Evolutionary conservation across 1,139 yeast species (phyloP), one percentile per base, ranked within the genome.

Genomic region (Saccharomycopsis hybrid): DNA sequence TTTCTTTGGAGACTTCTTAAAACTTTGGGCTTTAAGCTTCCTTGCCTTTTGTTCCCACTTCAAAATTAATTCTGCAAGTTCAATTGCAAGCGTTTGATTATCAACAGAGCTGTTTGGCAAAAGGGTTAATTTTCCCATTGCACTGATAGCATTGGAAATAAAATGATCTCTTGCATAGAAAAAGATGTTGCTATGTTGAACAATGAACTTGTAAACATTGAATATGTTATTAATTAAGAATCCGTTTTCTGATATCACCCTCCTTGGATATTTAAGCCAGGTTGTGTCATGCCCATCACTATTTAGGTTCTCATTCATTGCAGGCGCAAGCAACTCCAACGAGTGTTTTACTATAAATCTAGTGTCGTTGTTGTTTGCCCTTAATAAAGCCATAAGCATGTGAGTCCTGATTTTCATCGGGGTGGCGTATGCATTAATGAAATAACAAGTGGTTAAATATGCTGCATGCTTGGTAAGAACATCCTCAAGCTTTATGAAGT

Each of bases 251-350:
- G 94, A 82, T 30, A 94, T 72, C 2, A 90, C 95, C 51, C 97
- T 75, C 56, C 97, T 80, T 1, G 97, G 96, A 94, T 96, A 89
- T 59, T 87, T 90, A 52, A 94, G 78, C 98, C 98, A 94, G 47
- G 83, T 77, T 11, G 85, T 80, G 0, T 81, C 71, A 0, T 83
- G 71, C 0, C 78, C 86, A 2, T 70, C 71, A 37, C 73, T 72
- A 1, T 72, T 72, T 66, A 86, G 77, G 50, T 96, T 73, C 54
- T 76, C 77, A 1, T 88, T 82, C 73, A 94, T 76, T 0, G 85
- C 95, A 0, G 97, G 96, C 0, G 97, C 97, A 43, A 94, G 69
- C 4, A 86, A 71, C 59, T 90, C 97, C 50, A 94, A 71, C 0
- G 97, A 95, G 61, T 88, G 95, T 60, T 83, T 79, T 0, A 90